A percentile compares a stretch with the other conserved stretches of the same genome.
Conservation (phyloP, 2,329 filamentous ascomycete genomes). For the Trichoderma sp. region DNA sequence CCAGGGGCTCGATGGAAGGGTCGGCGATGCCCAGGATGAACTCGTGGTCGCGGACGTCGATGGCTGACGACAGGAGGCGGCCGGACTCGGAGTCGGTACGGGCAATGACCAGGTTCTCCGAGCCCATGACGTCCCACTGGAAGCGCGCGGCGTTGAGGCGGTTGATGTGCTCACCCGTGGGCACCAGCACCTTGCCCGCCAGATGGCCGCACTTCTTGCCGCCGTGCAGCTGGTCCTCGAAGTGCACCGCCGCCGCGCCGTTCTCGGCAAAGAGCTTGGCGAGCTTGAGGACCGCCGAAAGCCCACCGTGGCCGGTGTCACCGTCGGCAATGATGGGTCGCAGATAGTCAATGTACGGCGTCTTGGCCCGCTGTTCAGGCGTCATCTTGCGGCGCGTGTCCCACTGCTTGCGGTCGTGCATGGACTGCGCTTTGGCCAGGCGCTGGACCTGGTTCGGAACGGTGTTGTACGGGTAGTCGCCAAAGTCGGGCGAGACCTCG, state of each 20-base stretch:
- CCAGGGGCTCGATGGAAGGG: constrained; percentile 71
- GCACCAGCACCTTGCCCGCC: constrained; percentile 93
- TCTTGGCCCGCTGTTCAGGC: constrained; percentile 69
- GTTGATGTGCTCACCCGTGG: constrained; percentile 94
- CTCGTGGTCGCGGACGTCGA: constrained; percentile 94
- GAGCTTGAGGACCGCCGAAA: constrained; percentile 91
- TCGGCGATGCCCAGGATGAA: constrained; percentile 90
- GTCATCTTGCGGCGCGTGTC: constrained; percentile 79
- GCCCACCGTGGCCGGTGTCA: constrained; percentile 91
- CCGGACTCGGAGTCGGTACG: constrained; percentile 95
- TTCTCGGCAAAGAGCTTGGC: constrained; percentile 98
- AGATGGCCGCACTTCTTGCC: constrained; percentile 98
- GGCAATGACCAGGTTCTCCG: constrained; percentile 91
- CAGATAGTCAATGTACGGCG: constrained; percentile 88
- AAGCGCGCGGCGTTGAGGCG: constrained; percentile 87
- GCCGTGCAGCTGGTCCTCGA: constrained; percentile 96
- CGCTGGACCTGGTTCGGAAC: constrained; percentile 98
- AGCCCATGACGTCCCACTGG: constrained; percentile 98
- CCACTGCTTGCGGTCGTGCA: constrained; percentile 97
- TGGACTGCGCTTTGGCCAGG: constrained; percentile 91
- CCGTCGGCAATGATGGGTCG: constrained; percentile 95
- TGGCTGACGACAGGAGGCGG: constrained; percentile 82
- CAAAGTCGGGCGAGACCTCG: constrained; percentile 96
- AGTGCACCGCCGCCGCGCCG: constrained; percentile 92
- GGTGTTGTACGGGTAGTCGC: constrained; percentile 98